Conservation (phyloP, 768 basidiomycete genomes). For the Leccinum uliginosum region DNA sequence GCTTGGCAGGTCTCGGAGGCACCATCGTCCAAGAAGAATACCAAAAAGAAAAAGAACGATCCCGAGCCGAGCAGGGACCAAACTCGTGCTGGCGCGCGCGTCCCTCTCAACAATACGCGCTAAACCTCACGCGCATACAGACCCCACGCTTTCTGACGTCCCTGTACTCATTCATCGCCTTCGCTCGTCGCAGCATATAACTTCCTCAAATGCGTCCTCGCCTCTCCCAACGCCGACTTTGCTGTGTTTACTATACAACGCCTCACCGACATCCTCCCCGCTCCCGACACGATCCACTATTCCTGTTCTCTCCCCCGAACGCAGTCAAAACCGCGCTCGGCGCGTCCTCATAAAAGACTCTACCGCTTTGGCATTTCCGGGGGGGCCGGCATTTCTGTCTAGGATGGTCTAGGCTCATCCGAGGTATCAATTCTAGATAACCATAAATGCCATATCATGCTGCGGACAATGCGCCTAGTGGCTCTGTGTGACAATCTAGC, state of each 20-base stretch:
- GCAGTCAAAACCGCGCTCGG: background rate
- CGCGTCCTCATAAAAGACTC: no score
- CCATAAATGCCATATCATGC: no score
- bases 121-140: constrained; percentile 4
- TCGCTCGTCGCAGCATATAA: constrained; percentile 15
- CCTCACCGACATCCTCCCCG: constrained; percentile 17
- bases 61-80: constrained; percentile 21
- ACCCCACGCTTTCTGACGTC: constrained; percentile 15
- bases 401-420: no score
- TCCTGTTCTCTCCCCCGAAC: constrained; percentile 14
- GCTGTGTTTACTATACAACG: constrained; percentile 5
- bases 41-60: constrained; percentile 17
- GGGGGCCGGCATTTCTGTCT: no score
- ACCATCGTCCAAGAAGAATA: constrained; percentile 26
- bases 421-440: no score
- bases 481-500: no score
- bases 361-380: no score
- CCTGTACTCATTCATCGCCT: constrained; percentile 22
- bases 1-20: constrained; percentile 16
- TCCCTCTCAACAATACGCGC: background rate
- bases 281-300: constrained; percentile 15
- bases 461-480: no score
- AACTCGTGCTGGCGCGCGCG: constrained; percentile 12
- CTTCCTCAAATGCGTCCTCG: constrained; percentile 18
- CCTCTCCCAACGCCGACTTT: constrained; percentile 5